Base-by-base conservation (phyloP, 192 early-diverging fungal species). In the Radiomyces spectabilis region DNA sequence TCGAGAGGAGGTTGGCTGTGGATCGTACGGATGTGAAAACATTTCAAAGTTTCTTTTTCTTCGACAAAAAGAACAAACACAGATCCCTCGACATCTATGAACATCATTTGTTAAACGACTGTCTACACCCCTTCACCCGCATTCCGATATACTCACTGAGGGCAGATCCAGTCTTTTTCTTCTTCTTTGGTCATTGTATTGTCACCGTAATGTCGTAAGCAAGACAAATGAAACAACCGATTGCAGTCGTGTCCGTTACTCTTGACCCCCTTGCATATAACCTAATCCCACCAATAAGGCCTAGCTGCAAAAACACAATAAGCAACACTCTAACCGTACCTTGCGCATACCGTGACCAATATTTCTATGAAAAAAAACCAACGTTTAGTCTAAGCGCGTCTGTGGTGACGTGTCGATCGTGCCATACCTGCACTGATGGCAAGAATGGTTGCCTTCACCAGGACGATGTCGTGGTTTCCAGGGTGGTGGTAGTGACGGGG, bases 341-440 rank as follows among this genome's bases (percentile, higher is more conserved):
- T n/a, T n/a, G n/a, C n/a, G n/a, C n/a, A n/a, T n/a, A n/a, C n/a
- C n/a, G n/a, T n/a, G n/a, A n/a, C n/a, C n/a, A n/a, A n/a, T n/a
- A n/a, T n/a, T n/a, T n/a, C n/a, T n/a, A n/a, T n/a, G n/a, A n/a
- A n/a, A n/a, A n/a, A n/a, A 44, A 44, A 3, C 9, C 22, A 21
- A 25, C 12, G 10, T 44, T 44, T 44, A 25, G 21, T 44, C 42
- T 44, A 22, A 2, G 12, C 2, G 42, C 22, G 41, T 42, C 41
- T 42, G 41, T 42, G 15, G 15, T 42, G 22, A 5, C 5, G 5
- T 42, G 7, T 19, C 16, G n/a, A 42, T 16, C 3, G 6, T 44
- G n/a, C n/a, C n/a, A n/a, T 44, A 44, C 42, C 42, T 4, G 42
- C 42, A 44, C 12, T 44, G 42, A 44, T 44, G 42, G 22, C 42